Evolutionary conservation across 805 yeast species (phyloP).

Genomic region (Wilhelminamyces savonicus): DNA sequence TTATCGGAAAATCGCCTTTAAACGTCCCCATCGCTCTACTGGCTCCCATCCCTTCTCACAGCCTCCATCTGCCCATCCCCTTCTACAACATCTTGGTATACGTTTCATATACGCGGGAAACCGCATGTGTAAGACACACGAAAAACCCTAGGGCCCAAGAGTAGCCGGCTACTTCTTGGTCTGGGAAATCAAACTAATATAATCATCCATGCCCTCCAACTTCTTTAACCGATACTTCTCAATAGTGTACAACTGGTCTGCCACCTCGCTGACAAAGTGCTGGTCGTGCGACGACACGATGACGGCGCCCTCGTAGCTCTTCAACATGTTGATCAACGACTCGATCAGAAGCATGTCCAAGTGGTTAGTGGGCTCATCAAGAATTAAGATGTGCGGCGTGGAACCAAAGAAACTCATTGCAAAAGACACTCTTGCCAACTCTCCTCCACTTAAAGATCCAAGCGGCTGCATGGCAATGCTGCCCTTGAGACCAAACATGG

Average conservation of each 20-base stretch:
- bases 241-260: background rate
- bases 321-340: background rate
- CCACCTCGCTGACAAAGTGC: background rate
- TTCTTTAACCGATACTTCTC: constrained; percentile 1
- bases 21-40: too few relatives aligned
- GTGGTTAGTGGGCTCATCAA: constrained; percentile 98
- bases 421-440: constrained; percentile 66
- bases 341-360: constrained; percentile 57
- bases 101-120: too few relatives aligned
- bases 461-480: constrained; percentile 81
- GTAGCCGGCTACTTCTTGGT: too few relatives aligned
- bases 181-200: too few relatives aligned
- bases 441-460: constrained; percentile 96
- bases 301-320: constrained; percentile 1
- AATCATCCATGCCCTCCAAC: background rate
- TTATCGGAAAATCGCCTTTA: too few relatives aligned
- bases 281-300: constrained; percentile 1
- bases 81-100: too few relatives aligned
- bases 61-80: too few relatives aligned
- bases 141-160: too few relatives aligned
- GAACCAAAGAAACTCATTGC: constrained; percentile 69
- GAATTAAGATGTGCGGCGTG: constrained; percentile 89
- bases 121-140: too few relatives aligned
- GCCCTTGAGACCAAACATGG: constrained; percentile 64
- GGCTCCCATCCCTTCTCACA: too few relatives aligned